Evolutionary conservation across 768 basidiomycete species (phyloP), one percentile per base, ranked within the genome.

Genomic region (Termitomyces sp.): DNA sequence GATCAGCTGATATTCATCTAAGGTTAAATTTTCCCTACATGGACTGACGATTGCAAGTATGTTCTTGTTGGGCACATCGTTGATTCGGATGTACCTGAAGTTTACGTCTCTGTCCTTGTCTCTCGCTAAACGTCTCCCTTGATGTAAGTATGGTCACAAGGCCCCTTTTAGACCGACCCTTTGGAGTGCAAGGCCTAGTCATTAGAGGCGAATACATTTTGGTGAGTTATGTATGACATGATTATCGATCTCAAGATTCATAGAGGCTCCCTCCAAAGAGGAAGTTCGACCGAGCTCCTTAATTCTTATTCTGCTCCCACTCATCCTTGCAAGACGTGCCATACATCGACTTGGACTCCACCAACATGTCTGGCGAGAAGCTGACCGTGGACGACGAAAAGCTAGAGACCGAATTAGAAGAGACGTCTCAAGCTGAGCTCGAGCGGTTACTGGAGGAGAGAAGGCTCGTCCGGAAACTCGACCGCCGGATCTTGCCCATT

Each of bases 401-500:
- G 69, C 57, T 74, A 30, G 69, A 69, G 37, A 34, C 37, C n/a
- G 26, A n/a, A 8, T 28, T 64, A 62, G 43, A 65, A 14, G 30
- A 52, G 61, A 44, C 57, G 52, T 30, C 60, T 48, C 58, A 52
- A 24, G 61, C 60, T n/a, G 50, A 15, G 21, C 26, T 14, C 24
- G 57, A 65, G 26, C 53, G 26, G n/a, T 49, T 38, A n/a, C 21
- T 54, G 3, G 63, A 61, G 47, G 67, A 62, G 56, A 60, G 55
- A 56, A 50, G 62, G 22, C 75, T 90, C 2, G 72, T 89, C 22
- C 75, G 80, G 62, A 88, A 86, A 62, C 72, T 90, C 49, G 88
- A 90, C 62, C 49, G 60, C 53, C 75, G 86, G 41, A 89, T 90
- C 54, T 69, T 90, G 50, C 88, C 88, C 42, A 82, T 89, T 45